Percentiles rank a stretch among this genome's conserved stretches.
Conservation (phyloP, 2,329 filamentous ascomycete species). For the Verticillium dahliae region DNA sequence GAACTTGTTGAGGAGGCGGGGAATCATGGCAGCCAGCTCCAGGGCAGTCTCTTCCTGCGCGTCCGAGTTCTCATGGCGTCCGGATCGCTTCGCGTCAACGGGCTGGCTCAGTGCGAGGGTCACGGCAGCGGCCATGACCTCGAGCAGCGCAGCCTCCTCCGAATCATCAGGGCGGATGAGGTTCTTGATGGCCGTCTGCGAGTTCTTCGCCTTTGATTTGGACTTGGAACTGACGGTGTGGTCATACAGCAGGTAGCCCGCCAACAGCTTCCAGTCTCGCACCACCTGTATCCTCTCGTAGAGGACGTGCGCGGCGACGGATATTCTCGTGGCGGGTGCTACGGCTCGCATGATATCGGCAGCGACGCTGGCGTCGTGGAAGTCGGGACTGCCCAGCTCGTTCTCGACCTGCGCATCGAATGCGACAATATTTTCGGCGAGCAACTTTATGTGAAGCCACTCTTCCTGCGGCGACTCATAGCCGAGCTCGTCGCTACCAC, state of each 20-base stretch:
- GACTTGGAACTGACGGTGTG: constrained; percentile 62
- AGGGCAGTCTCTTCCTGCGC: constrained; percentile 73
- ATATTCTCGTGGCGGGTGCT: constrained; percentile 72
- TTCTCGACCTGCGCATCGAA: constrained; percentile 69
- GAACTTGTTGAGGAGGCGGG: constrained; percentile 84
- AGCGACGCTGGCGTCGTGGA: constrained; percentile 41
- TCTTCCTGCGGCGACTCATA: constrained; percentile 69
- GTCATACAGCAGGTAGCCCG: constrained; percentile 87
- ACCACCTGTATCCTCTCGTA: constrained; percentile 78
- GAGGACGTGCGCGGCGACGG: constrained; percentile 76
- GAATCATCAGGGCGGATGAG: constrained; percentile 65
- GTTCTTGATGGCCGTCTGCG: constrained; percentile 59
- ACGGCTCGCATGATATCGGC: constrained; percentile 54
- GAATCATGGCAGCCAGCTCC: constrained; percentile 71
- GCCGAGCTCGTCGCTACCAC: constrained; percentile 66
- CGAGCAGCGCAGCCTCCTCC: constrained; percentile 80
- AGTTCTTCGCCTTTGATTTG: constrained; percentile 45
- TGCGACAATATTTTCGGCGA: constrained; percentile 74
- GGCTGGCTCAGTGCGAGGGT: constrained; percentile 64
- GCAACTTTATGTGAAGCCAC: constrained; percentile 89
- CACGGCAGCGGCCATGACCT: constrained; percentile 78
- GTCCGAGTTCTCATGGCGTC: constrained; percentile 60
- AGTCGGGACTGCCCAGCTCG: constrained; percentile 38
- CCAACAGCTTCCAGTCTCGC: constrained; percentile 79
- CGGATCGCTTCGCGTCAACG: constrained; percentile 54